Evolutionary conservation across 2,329 filamentous ascomycete species (phyloP).

Genomic region (Albifimbria verrucaria): DNA sequence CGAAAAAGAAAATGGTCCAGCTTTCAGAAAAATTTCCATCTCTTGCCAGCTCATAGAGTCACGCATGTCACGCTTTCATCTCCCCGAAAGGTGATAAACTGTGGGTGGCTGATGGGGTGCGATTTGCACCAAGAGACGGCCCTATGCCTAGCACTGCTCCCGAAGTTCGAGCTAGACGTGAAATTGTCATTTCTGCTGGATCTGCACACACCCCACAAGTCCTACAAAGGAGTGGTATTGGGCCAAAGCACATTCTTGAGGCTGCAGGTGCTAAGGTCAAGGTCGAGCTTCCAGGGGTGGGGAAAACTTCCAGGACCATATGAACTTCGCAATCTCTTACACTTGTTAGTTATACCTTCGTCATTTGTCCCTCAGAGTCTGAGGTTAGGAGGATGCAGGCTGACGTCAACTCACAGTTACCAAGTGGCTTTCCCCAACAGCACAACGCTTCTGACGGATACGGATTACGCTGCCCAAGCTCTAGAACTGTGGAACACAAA

Average conservation of each 20-base stretch:
- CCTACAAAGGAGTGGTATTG: slow-evolving; percentile 40
- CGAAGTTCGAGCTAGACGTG: slow-evolving; percentile 21
- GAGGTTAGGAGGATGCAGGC: too few relatives aligned
- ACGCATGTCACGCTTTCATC: slow-evolving; percentile 6
- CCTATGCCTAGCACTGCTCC: slow-evolving; percentile 1
- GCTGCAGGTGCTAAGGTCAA: slow-evolving; percentile 46
- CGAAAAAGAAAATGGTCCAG: slow-evolving; percentile 15
- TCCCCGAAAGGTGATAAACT: slow-evolving; percentile 1
- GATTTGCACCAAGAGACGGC: slow-evolving; percentile 8
- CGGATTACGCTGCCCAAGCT: slow-evolving; percentile 9
- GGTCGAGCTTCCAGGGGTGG: slow-evolving; percentile 60
- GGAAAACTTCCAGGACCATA: slow-evolving; percentile 53
- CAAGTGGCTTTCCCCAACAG: slow-evolving; percentile 19
- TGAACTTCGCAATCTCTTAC: slow-evolving; percentile 17
- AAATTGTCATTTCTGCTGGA: slow-evolving; percentile 40
- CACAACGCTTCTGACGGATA: slow-evolving; percentile 11
- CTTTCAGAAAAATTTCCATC: slow-evolving; percentile 9
- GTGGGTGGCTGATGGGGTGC: slow-evolving; percentile 4
- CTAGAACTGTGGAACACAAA: slow-evolving; percentile 10
- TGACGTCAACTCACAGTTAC: not conserved
- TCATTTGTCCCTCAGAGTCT: too few relatives aligned
- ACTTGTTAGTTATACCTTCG: slow-evolving; percentile 10
- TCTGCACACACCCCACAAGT: slow-evolving; percentile 40
- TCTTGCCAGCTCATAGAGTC: slow-evolving; percentile 10
- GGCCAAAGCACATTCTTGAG: slow-evolving; percentile 28